phyloP scores from a whole-genome alignment of 202 grass and related monocot species.

The Setaria italica region DNA sequence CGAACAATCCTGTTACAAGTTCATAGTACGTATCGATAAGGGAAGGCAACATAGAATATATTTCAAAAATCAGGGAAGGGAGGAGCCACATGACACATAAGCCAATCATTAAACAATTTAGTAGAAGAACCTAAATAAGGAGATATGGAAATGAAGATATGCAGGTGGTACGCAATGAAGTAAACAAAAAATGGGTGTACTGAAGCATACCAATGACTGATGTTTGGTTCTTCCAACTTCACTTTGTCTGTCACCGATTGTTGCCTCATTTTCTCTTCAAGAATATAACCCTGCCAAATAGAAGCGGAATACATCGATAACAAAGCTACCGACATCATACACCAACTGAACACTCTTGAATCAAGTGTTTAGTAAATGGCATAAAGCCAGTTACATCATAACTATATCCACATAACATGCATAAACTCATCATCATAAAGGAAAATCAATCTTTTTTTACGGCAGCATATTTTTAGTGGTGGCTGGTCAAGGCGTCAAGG shows the following conservation, averaged over 20 bases:
- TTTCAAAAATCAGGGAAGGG: no score
- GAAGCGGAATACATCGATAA: conserved; percentile 36
- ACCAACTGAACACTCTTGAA: conserved; percentile 17
- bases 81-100: neutral
- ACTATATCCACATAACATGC: neutral
- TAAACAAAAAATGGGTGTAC: conserved; percentile 27
- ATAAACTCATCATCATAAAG: conserved; percentile 9
- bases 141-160: conserved; percentile 30
- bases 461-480: conserved; percentile 5
- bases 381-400: neutral
- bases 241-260: conserved; percentile 69
- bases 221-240: conserved; percentile 65
- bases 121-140: conserved; percentile 27
- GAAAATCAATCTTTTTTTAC: conserved; percentile 13
- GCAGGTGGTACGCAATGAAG: neutral
- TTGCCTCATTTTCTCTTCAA: conserved; percentile 81
- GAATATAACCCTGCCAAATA: conserved; percentile 75
- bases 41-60: neutral
- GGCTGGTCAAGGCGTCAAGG: neutral
- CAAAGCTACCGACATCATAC: neutral
- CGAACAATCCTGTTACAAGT: conserved; percentile 74
- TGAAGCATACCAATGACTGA: conserved; percentile 75
- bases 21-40: conserved; percentile 18
- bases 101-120: conserved; percentile 18
- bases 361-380: conserved; percentile 21